These are phyloP conservation scores for Kalaharituber pfeilii DNA, from an alignment of 2,329 filamentous ascomycete genomes.

Conservation along the genomic window DNA sequence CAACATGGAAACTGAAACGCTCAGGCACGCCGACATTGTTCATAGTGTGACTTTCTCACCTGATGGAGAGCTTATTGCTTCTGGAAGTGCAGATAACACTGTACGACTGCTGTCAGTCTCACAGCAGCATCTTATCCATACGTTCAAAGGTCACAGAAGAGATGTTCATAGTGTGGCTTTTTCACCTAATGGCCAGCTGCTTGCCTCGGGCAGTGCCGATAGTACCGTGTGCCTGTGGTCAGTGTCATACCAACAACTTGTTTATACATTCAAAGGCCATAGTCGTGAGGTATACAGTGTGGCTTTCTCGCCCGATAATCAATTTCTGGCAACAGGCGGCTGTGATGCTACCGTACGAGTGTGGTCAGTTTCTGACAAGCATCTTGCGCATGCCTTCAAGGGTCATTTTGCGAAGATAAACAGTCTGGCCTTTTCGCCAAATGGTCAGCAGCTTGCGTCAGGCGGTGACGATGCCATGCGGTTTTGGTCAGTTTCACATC, in stretches of 20 bases:
- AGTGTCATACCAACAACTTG: neutral
- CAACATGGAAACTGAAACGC: neutral
- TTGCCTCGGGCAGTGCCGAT: too few species aligned
- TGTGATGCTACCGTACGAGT: neutral
- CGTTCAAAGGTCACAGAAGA: neutral
- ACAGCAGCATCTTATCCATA: neutral
- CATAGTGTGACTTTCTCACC: neutral
- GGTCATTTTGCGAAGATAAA: neutral
- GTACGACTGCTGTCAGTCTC: neutral
- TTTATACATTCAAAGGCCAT: neutral
- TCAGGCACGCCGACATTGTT: neutral
- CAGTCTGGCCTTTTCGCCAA: neutral
- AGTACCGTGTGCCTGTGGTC: neutral
- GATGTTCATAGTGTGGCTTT: neutral
- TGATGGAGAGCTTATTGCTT: neutral
- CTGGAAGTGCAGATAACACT: neutral
- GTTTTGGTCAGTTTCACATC: neutral
- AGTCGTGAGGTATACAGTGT: neutral
- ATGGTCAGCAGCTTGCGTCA: neutral
- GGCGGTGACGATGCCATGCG: neutral
- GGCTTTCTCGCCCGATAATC: neutral
- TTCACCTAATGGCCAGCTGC: neutral
- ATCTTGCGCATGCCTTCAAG: neutral
- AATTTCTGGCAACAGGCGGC: neutral
- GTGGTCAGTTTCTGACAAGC: neutral